Evolutionary conservation across 306 rosid genomes (phyloP), one percentile per base, ranked within the genome.

Genomic region (Mimosa bimucronata): DNA sequence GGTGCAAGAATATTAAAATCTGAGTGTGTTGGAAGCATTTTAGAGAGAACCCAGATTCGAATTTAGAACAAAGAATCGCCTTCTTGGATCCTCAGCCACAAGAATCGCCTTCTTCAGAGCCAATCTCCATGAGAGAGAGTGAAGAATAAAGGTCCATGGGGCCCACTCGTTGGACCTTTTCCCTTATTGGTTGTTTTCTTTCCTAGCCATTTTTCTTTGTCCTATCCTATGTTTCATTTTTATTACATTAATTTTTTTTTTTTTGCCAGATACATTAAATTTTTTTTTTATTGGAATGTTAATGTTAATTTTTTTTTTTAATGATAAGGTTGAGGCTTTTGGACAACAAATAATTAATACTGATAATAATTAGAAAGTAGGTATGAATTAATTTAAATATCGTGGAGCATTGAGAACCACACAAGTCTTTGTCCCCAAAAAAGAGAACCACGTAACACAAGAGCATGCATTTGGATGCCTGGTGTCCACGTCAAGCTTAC

Each of bases 151-250:
- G 34, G 53, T 21, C 31, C 9, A 4, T 0, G 37, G 1, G 88
- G 72, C 89, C 89, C 82, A 74, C 79, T n/a, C 23, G 6, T 55
- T 30, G 41, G 77, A 89, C 26, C 90, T 87, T 84, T 86, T 76
- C 38, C 15, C 66, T 57, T 61, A 82, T 82, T 79, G 80, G 71
- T 38, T 66, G 23, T 62, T 34, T n/a, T 9, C 55, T 15, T 64
- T 71, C 46, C 1, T 23, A 7, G 5, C 14, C 38, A 37, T 42
- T 70, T 60, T 72, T 9, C 53, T 70, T 69, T 76, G 70, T 81
- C 88, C 19, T 53, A 81, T 81, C 88, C 19, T 53, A 81, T 31
- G 88, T 58, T 79, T 78, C 71, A 46, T 19, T 57, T 57, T 2
- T 8, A 40, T n/a, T n/a, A n/a, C n/a, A n/a, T n/a, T n/a, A n/a